These are phyloP conservation scores for Solanum chiquidenum DNA, from an alignment of 257 asterid genomes.

Conservation along the genomic window DNA sequence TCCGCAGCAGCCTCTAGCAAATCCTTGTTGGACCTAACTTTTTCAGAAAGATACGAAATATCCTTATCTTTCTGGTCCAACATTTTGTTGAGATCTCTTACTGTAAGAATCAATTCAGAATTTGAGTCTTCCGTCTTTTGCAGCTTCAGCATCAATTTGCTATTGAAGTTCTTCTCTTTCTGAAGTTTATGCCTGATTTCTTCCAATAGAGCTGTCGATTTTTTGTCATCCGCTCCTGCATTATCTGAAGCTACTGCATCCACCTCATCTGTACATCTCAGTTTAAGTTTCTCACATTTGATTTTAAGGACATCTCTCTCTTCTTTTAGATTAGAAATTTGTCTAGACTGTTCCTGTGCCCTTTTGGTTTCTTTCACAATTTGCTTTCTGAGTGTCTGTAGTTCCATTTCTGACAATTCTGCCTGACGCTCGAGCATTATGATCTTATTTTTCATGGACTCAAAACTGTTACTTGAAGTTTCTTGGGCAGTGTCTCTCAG, in stretches of 20 bases:
- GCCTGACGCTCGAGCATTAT: constrained; percentile 50
- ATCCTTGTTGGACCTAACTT: constrained; percentile 29
- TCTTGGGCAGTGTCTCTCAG: constrained; percentile 15
- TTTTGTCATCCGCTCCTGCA: constrained; percentile 17
- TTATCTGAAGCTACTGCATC: constrained; percentile 22
- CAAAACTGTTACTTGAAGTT: constrained; percentile 14
- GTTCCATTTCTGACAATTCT: constrained; percentile 73
- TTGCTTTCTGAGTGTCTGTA: constrained; percentile 72
- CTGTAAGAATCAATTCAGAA: constrained; percentile 71
- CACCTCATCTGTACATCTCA: constrained; percentile 16
- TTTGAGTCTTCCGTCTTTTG: constrained; percentile 85
- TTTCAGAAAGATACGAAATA: constrained; percentile 45
- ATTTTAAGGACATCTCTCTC: constrained; percentile 54
- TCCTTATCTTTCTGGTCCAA: constrained; percentile 63
- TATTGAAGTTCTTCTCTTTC: constrained; percentile 50
- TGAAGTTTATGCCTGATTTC: constrained; percentile 48
- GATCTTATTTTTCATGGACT: constrained; percentile 28
- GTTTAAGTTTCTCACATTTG: constrained; percentile 51
- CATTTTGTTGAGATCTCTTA: constrained; percentile 65
- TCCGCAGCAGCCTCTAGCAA: constrained; percentile 27
- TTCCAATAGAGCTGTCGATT: constrained; percentile 26
- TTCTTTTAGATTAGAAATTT: constrained; percentile 37
- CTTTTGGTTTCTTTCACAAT: constrained; percentile 50
- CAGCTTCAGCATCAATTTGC: constrained; percentile 42
- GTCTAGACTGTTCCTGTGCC: constrained; percentile 57